Conservation (phyloP, 164 flowering plant genomes). For the Berberis vulgaris region DNA sequence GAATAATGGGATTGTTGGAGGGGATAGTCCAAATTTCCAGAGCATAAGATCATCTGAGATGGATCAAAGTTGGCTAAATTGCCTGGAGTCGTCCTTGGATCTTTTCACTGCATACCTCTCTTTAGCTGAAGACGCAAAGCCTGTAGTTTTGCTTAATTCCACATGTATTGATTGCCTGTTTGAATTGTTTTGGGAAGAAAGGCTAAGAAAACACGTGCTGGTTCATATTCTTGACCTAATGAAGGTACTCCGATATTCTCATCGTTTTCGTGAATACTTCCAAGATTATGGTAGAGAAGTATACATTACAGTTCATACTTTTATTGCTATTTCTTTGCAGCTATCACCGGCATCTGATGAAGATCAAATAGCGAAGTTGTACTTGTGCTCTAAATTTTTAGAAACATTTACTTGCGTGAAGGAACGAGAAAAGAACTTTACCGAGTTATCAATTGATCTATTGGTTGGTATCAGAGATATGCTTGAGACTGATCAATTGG, state of each 20-base stretch:
- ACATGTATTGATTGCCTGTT: constrained; percentile 69
- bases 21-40: constrained; percentile 14
- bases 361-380: constrained; percentile 59
- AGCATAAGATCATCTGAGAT: constrained; percentile 17
- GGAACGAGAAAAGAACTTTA: constrained; percentile 59
- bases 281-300: too few species aligned
- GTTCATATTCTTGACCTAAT: constrained; percentile 57
- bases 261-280: neutral
- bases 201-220: constrained; percentile 51
- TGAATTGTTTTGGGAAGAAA: constrained; percentile 85
- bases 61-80: constrained; percentile 35
- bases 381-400: constrained; percentile 73
- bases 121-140: constrained; percentile 55
- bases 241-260: constrained; percentile 48
- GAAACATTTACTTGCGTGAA: constrained; percentile 80
- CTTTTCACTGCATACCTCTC: constrained; percentile 53
- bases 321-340: constrained; percentile 29
- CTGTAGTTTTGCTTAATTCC: constrained; percentile 46
- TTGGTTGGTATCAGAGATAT: constrained; percentile 79
- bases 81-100: constrained; percentile 56
- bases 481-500: constrained; percentile 56
- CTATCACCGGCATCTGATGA: constrained; percentile 46
- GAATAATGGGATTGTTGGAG: constrained; percentile 17
- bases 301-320: neutral
- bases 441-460: constrained; percentile 63